Evolutionary conservation across 176 grass and related monocot genomes (phyloP).

Genomic region (bread wheat (Triticum aestivum)): DNA sequence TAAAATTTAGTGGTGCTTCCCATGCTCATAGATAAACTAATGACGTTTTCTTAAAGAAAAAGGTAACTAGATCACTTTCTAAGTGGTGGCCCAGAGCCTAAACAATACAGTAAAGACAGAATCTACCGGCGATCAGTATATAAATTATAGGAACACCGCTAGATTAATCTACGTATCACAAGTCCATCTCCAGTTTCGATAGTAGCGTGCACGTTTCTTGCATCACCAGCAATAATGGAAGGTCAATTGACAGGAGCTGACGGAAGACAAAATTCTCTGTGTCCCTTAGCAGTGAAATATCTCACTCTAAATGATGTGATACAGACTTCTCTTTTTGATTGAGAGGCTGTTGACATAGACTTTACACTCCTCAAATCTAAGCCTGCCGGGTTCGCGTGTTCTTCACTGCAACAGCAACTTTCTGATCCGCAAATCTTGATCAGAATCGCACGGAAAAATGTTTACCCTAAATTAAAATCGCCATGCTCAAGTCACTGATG

Average conservation of each 20-base stretch:
- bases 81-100: conserved; percentile 2
- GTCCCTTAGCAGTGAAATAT: not conserved
- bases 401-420: not conserved
- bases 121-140: not conserved
- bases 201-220: not conserved
- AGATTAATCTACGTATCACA: conserved; percentile 11
- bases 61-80: not conserved
- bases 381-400: not conserved
- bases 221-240: not conserved
- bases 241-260: conserved; percentile 3
- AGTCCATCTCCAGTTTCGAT: not conserved
- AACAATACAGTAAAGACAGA: not conserved
- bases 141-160: conserved; percentile 11
- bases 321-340: not conserved
- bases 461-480: not conserved
- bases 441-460: not conserved
- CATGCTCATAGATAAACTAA: not conserved
- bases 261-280: not conserved
- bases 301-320: not conserved
- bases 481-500: not conserved
- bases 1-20: conserved; percentile 11
- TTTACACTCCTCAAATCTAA: not conserved
- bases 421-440: conserved; percentile 3
- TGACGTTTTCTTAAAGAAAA: not conserved
- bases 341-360: not conserved